These are phyloP conservation scores for Leccinum subtestaceum DNA, from an alignment of 768 basidiomycete genomes.

Conservation along the genomic window DNA sequence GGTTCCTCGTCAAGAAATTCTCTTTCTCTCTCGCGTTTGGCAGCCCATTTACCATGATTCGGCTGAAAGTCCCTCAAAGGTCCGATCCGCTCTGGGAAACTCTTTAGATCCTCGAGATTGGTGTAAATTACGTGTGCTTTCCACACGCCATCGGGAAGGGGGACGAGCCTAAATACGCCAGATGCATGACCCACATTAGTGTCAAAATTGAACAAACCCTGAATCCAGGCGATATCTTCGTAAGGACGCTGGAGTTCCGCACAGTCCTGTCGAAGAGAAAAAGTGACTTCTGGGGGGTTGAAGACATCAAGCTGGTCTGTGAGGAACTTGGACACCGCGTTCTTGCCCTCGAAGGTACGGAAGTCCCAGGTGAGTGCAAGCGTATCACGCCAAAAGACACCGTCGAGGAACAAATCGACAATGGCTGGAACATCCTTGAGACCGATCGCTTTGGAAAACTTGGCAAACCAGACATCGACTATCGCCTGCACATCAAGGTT, in stretches of 20 bases:
- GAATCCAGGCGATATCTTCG: conserved; percentile 43
- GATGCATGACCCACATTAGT: conserved; percentile 37
- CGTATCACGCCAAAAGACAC: conserved; percentile 56
- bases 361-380: conserved; percentile 65
- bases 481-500: conserved; percentile 37
- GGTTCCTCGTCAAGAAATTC: conserved; percentile 27
- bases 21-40: conserved; percentile 25
- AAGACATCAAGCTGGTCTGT: conserved; percentile 39
- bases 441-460: conserved; percentile 35
- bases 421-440: conserved; percentile 36
- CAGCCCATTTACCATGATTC: conserved; percentile 31
- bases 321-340: conserved; percentile 43
- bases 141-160: conserved; percentile 41
- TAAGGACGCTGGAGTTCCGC: conserved; percentile 27
- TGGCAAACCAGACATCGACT: conserved; percentile 41
- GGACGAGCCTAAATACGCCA: conserved; percentile 49
- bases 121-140: conserved; percentile 50
- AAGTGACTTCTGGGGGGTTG: conserved; percentile 15
- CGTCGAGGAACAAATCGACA: conserved; percentile 31
- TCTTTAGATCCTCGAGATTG: conserved; percentile 49
- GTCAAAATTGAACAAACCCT: conserved; percentile 43
- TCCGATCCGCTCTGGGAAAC: conserved; percentile 44
- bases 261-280: conserved; percentile 24
- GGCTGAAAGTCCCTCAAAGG: conserved; percentile 42
- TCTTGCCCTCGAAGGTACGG: conserved; percentile 49